Base-by-base conservation (phyloP, 2,329 filamentous ascomycete genomes). In the Lasiodiplodia hormozganensis region DNA sequence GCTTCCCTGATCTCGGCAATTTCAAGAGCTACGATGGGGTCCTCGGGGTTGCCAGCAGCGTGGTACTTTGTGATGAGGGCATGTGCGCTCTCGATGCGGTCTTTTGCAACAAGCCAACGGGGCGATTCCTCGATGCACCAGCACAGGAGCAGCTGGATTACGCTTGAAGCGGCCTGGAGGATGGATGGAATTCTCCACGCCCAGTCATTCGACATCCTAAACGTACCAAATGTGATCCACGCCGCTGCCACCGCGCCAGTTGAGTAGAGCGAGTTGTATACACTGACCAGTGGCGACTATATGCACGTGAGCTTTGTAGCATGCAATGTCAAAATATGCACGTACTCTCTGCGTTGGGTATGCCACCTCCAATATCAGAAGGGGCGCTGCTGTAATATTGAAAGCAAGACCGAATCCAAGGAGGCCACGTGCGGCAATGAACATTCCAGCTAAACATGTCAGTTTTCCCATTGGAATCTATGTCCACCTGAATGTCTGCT, bases 91-190 rank as follows among this genome's bases (percentile, higher is more conserved):
- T 87, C 69, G 86, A 82, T 23, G 18, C 21, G 34, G 23, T 31
- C 57, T 23, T 47, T 25, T 38, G 83, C 82, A 52, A 89, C 81
- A 34, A 89, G 76, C 83, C 85, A 89, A 31, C 88, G 81, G 2
- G 87, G 87, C 1, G 83, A 86, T 70, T 89, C 87, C 0, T 87
- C 87, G 5, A 86, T 80, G 53, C 53, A 36, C 16, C n/a, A 36
- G 53, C 53, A 56, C 5, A 75, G 62, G 11, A 85, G 76, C 1
- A 81, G 83, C 0, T 84, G 85, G 12, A 85, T 77, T 3, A 56
- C 12, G 31, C 53, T 56, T 36, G 53, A 56, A 2, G 16, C 31
- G 6, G 53, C 53, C 36, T 56, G 53, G 7, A 56, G 53, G 56
- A 81, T 76, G 83, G 81, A 62, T 3, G 57, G 57, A 3, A 47